Percentiles rank a stretch among this genome's conserved stretches.
Conservation (phyloP, 208 protist species). For the Wallacemonas collosoma region DNA sequence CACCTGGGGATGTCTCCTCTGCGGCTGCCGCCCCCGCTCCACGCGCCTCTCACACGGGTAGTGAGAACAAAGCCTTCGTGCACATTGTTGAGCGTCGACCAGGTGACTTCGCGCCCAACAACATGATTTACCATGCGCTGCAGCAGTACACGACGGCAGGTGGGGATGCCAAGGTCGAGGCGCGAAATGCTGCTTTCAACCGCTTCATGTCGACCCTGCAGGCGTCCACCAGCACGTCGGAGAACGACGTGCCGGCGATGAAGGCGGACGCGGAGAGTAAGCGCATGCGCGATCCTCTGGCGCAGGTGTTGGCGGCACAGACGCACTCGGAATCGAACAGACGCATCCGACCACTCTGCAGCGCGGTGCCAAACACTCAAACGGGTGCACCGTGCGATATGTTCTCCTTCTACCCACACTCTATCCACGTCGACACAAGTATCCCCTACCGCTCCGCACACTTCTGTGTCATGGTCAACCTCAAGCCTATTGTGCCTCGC, state of each 20-base stretch:
- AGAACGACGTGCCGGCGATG: constrained; percentile 19
- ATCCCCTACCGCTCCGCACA: constrained; percentile 61
- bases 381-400: background rate
- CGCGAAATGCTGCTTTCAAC: constrained; percentile 30
- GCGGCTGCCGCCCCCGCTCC: background rate
- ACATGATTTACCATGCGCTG: constrained; percentile 79
- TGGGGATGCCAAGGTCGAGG: background rate
- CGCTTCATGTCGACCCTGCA: constrained; percentile 35
- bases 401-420: constrained; percentile 67
- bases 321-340: constrained; percentile 32
- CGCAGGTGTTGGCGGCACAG: constrained; percentile 22
- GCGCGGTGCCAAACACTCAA: background rate
- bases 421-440: constrained; percentile 34
- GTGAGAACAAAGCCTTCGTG: constrained; percentile 52
- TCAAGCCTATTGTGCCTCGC: constrained; percentile 77
- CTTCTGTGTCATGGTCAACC: constrained; percentile 83
- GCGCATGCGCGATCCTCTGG: constrained; percentile 40
- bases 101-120: constrained; percentile 82
- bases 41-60: background rate
- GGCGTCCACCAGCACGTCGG: constrained; percentile 17
- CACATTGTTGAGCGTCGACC: constrained; percentile 69
- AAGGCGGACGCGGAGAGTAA: constrained; percentile 23
- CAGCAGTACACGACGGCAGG: constrained; percentile 38
- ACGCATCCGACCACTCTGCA: constrained; percentile 20
- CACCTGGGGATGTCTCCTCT: constrained; percentile 38